Percentiles rank a stretch among this genome's conserved stretches.
These are phyloP conservation scores for Coniochaeta pulveracea DNA, from an alignment of 2,329 filamentous ascomycete species.

Conservation along the genomic window DNA sequence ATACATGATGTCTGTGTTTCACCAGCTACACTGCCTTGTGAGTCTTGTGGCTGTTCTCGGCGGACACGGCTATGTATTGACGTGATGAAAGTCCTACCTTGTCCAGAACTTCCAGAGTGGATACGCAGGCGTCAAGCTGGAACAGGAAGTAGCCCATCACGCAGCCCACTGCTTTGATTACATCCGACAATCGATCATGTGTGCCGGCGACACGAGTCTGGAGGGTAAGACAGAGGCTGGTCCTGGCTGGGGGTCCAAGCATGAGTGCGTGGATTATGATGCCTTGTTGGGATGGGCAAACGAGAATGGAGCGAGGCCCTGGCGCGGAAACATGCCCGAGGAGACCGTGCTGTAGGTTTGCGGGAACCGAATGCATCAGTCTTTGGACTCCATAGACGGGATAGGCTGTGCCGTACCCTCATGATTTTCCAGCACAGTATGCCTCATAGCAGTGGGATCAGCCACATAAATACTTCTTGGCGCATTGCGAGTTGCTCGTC, in stretches of 20 bases:
- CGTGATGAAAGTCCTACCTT: constrained; percentile 15
- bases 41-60: background rate
- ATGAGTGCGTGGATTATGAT: constrained; percentile 23
- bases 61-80: background rate
- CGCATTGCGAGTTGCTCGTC: too few relatives aligned
- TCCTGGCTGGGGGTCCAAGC: constrained; percentile 24
- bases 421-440: too few relatives aligned
- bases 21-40: constrained; percentile 25
- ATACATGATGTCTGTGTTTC: constrained; percentile 26
- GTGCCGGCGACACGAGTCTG: constrained; percentile 23
- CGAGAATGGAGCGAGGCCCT: constrained; percentile 17
- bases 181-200: constrained; percentile 24
- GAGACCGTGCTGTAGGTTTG: constrained; percentile 3
- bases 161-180: constrained; percentile 27
- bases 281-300: constrained; percentile 23
- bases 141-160: constrained; percentile 22
- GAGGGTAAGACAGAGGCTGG: constrained; percentile 24
- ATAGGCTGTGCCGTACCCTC: too few relatives aligned
- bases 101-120: constrained; percentile 22
- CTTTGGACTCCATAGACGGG: too few relatives aligned
- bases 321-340: constrained; percentile 14
- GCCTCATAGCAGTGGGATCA: too few relatives aligned
- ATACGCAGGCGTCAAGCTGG: constrained; percentile 19
- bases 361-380: too few relatives aligned
- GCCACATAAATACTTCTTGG: too few relatives aligned